Evolutionary conservation across 768 basidiomycete species (phyloP), one percentile per base, ranked within the genome.

Genomic region (Cystofilobasidium ferigula): DNA sequence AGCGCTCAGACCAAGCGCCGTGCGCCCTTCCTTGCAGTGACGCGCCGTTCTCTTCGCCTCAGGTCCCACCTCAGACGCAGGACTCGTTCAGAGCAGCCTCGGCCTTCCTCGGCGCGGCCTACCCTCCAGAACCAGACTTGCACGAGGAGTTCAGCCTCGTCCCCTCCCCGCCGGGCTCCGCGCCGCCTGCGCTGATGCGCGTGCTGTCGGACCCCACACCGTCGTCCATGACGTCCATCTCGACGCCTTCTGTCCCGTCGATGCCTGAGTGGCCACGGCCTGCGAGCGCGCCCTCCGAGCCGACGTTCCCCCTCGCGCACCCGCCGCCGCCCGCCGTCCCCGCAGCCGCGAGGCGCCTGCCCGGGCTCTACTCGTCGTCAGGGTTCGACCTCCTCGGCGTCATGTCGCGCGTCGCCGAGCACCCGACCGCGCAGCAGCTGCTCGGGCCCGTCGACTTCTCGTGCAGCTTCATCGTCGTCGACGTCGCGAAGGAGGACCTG

Each of bases 361-460:
- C 65, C 24, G 79, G 79, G 1, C 80, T 97, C 2, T 99, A 99
- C 77, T 92, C 90, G 1, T 79, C 85, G 0, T 87, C 89, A 0
- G 95, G 94, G 2, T 95, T 95, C 70, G 94, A 98, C 74, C 80
- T 93, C 60, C 78, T 98, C 57, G 83, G 86, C 34, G 80, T 97
- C 53, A 81, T 98, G 30, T 81, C 86, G 9, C 82, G 89, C 10
- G 86, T 98, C 10, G 84, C 82, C 8, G 81, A 79, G 20, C 82
- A 93, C 8, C 83, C 84, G 0, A 81, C 86, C 70, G 89, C 90
- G 0, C 82, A 78, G 65, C 81, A 95, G 47, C 77, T 80, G 12
- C 82, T 98, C 22, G 94, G 95, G 22, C 90, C 94, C 0, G 88
- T 98, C 35, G 94, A 99, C 76, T 78, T 91, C 68, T 86, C 87